A percentile compares a stretch with the other conserved stretches of the same genome.
These are phyloP conservation scores for Colletotrichum sp. DNA, from an alignment of 2,329 filamentous ascomycete genomes.

Conservation along the genomic window DNA sequence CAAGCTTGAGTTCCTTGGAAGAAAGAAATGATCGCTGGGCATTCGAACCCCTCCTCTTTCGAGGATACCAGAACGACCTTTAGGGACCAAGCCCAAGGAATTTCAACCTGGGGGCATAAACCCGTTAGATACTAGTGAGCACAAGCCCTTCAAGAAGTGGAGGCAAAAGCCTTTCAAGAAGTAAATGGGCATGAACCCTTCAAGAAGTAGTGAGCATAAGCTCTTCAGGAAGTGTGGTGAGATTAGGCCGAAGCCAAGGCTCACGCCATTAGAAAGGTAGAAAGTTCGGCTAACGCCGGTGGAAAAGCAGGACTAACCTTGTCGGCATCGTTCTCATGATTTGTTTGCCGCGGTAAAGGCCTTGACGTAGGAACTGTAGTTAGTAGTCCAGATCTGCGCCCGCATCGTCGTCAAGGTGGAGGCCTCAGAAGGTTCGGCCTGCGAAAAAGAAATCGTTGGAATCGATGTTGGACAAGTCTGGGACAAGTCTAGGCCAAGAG, in stretches of 20 bases:
- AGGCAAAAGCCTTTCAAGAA: neutral
- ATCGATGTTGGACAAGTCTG: neutral
- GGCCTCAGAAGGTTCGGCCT: too few relatives aligned
- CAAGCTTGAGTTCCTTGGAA: neutral
- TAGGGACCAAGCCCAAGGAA: neutral
- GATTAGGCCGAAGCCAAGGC: neutral
- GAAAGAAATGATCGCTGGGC: neutral
- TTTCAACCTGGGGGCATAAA: neutral
- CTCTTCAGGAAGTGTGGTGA: neutral
- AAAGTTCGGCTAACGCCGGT: neutral
- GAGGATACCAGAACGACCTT: neutral
- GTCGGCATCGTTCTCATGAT: neutral
- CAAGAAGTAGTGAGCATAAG: neutral
- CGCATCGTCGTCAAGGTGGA: neutral
- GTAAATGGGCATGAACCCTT: neutral
- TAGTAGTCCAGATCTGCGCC: neutral
- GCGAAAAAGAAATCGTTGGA: too few relatives aligned
- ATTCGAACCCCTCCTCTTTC: neutral
- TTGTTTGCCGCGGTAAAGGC: rapidly evolving
- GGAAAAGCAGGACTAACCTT: neutral
- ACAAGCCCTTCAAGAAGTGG: neutral
- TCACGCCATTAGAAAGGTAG: neutral
- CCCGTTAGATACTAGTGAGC: neutral
- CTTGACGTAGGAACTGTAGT: neutral
- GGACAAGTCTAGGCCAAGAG: too few relatives aligned